Evolutionary conservation across 345 rosid species (phyloP).

Genomic region (Linum lewisii): DNA sequence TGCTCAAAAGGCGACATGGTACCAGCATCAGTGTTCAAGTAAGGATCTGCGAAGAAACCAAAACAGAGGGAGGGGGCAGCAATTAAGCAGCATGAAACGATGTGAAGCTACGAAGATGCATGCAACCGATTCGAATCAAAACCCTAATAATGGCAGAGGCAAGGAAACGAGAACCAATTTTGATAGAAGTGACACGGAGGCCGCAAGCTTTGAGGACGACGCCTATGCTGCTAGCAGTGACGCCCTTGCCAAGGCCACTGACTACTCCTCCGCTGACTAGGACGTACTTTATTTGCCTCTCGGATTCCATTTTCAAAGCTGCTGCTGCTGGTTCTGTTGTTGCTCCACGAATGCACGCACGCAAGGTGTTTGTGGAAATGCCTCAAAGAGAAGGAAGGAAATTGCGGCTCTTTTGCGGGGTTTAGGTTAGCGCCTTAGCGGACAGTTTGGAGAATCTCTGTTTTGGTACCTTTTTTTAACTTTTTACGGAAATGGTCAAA

Average conservation of each 20-base stretch:
- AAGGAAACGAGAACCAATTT: conserved; percentile 47
- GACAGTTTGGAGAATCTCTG: no score
- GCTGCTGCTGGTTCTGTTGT: conserved; percentile 2
- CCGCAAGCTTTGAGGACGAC: conserved; percentile 95
- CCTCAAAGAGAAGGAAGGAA: conserved; percentile 25
- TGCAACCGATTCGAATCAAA: background rate
- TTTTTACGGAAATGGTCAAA: no score
- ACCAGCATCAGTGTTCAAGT: conserved; percentile 91
- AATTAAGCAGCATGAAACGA: background rate
- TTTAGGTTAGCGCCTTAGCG: no score
- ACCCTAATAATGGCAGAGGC: background rate
- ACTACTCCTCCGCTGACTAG: conserved; percentile 94
- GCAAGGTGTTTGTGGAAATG: conserved; percentile 35
- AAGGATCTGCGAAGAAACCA: conserved; percentile 68
- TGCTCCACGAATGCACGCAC: conserved; percentile 12
- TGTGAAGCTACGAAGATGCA: no score
- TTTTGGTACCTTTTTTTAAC: no score
- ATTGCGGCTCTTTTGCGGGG: background rate
- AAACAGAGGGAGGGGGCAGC: background rate
- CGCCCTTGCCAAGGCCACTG: conserved; percentile 97
- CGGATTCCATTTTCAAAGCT: background rate
- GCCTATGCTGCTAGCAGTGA: conserved; percentile 92
- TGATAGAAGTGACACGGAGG: conserved; percentile 92
- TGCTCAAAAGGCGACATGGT: conserved; percentile 99
- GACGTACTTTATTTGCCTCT: conserved; percentile 69